phyloP scores from a whole-genome alignment of 2,329 filamentous ascomycete genomes.

The Macroventuria anomochaeta region DNA sequence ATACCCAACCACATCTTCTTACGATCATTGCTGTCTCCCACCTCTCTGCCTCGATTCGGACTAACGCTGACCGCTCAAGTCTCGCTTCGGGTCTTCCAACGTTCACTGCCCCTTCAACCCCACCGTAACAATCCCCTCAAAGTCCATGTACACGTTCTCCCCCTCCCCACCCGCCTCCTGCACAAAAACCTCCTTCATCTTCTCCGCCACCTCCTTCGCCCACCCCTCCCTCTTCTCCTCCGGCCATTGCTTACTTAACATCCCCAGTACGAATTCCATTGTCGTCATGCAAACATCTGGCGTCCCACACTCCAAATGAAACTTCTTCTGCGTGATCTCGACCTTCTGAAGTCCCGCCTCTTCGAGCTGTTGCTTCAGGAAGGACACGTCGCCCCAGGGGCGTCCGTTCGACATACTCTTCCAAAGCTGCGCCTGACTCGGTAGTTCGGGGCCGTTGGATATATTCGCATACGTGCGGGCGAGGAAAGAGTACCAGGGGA shows the following conservation, averaged over 20 bases:
- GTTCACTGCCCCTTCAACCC: slow-evolving; percentile 22
- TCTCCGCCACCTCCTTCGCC: slow-evolving; percentile 13
- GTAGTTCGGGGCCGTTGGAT: slow-evolving; percentile 8
- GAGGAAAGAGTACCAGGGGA: slow-evolving; percentile 25
- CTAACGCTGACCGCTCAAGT: too few species aligned
- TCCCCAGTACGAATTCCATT: slow-evolving; percentile 27
- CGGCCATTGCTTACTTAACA: slow-evolving; percentile 25
- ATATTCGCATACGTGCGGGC: slow-evolving; percentile 14
- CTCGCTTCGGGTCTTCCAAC: too few species aligned
- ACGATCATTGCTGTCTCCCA: not conserved
- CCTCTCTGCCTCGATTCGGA: not conserved
- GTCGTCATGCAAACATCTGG: slow-evolving; percentile 22
- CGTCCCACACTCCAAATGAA: slow-evolving; percentile 17
- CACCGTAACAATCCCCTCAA: slow-evolving; percentile 24
- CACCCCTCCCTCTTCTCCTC: slow-evolving; percentile 23
- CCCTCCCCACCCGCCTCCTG: slow-evolving; percentile 22
- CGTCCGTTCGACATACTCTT: slow-evolving; percentile 11
- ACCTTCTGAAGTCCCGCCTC: slow-evolving; percentile 27
- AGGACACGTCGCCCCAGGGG: slow-evolving; percentile 19
- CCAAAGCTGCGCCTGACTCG: slow-evolving; percentile 14
- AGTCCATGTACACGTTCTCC: slow-evolving; percentile 16
- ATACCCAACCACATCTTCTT: slow-evolving; percentile 18
- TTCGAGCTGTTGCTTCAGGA: slow-evolving; percentile 21
- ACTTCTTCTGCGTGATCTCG: slow-evolving; percentile 13
- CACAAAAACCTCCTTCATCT: slow-evolving; percentile 17